Evolutionary conservation across 805 yeast genomes (phyloP).

Genomic region (Candida incommunis): DNA sequence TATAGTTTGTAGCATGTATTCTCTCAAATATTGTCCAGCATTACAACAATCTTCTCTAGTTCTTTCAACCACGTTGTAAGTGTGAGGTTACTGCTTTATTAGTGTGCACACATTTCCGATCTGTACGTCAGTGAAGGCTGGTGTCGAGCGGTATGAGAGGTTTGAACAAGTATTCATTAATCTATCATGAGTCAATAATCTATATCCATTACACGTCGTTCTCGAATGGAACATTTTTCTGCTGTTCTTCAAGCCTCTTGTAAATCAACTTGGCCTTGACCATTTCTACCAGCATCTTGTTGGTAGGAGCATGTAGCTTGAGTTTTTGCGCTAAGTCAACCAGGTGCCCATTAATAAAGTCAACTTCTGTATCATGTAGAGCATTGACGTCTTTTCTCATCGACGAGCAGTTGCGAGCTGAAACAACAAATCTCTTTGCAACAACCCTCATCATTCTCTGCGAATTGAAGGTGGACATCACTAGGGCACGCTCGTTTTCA

Average conservation of each 20-base stretch:
- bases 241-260: not conserved
- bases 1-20: no score
- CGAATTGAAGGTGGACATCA: conserved; percentile 7
- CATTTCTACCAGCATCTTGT: not conserved
- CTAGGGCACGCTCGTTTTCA: conserved; percentile 3
- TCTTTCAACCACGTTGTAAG: no score
- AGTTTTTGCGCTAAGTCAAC: conserved; percentile 37
- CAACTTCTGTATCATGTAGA: conserved; percentile 57
- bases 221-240: not conserved
- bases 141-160: no score
- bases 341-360: conserved; percentile 72
- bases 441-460: conserved; percentile 24
- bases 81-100: no score
- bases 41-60: no score
- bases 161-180: no score
- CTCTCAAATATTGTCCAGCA: no score
- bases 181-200: no score
- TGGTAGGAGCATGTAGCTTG: not conserved
- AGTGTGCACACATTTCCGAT: no score
- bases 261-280: not conserved
- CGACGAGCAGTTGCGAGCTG: conserved; percentile 49
- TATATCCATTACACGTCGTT: not conserved
- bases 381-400: conserved; percentile 55
- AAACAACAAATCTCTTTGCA: conserved; percentile 27
- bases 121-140: no score